These are phyloP conservation scores for Pythium biforme DNA, from an alignment of 352 stramenopile species.

Conservation along the genomic window DNA sequence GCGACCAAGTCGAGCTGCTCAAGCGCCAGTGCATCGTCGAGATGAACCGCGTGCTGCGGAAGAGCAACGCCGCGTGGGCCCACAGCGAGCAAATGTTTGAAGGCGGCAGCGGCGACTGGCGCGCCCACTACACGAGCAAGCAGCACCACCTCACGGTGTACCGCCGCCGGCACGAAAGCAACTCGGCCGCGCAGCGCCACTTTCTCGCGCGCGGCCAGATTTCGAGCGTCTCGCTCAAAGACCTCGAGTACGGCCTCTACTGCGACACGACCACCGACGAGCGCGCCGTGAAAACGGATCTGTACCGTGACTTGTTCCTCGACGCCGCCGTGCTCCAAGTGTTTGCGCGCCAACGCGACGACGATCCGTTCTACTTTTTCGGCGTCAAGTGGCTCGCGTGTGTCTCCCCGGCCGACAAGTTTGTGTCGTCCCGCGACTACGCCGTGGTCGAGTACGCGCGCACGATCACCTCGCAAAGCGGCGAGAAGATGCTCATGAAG, in stretches of 20 bases:
- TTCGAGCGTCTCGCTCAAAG: slow-evolving; percentile 51
- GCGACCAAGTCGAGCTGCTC: slow-evolving; percentile 44
- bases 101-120: slow-evolving; percentile 54
- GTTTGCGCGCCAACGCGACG: slow-evolving; percentile 53
- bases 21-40: slow-evolving; percentile 40
- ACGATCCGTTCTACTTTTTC: slow-evolving; percentile 71
- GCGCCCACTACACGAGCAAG: slow-evolving; percentile 46
- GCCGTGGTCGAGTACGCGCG: slow-evolving; percentile 64
- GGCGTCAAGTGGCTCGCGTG: slow-evolving; percentile 77
- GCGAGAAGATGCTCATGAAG: slow-evolving; percentile 61
- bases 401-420: slow-evolving; percentile 41
- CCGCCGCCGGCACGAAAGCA: slow-evolving; percentile 37
- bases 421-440: slow-evolving; percentile 59
- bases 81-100: slow-evolving; percentile 41
- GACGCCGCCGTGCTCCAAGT: slow-evolving; percentile 68
- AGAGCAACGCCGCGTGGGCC: slow-evolving; percentile 29
- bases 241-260: slow-evolving; percentile 71
- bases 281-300: slow-evolving; percentile 52
- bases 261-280: slow-evolving; percentile 69
- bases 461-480: slow-evolving; percentile 37
- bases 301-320: slow-evolving; percentile 64
- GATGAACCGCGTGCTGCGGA: slow-evolving; percentile 47
- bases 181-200: slow-evolving; percentile 13
- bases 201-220: slow-evolving; percentile 64
- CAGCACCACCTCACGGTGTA: slow-evolving; percentile 51